These are phyloP conservation scores for Colletotrichum aenigma DNA, from an alignment of 2,329 filamentous ascomycete genomes.

Conservation along the genomic window DNA sequence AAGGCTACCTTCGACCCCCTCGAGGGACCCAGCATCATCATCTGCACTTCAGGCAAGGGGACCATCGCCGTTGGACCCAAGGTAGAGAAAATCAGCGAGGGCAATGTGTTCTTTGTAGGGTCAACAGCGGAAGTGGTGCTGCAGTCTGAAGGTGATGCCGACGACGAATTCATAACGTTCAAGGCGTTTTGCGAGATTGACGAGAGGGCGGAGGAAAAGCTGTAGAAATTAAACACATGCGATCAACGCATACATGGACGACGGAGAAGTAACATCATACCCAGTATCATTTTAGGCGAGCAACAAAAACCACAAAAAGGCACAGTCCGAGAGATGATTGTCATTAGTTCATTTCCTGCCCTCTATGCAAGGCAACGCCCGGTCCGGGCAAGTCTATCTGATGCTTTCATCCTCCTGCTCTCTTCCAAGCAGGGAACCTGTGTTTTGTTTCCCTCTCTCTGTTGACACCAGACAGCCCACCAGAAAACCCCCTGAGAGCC, in stretches of 20 bases:
- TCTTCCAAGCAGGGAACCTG: neutral
- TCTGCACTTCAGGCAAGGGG: constrained; percentile 84
- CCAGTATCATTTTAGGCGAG: neutral
- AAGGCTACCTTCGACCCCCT: constrained; percentile 90
- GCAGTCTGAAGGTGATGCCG: constrained; percentile 65
- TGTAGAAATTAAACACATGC: constrained; percentile 19
- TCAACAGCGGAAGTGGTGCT: constrained; percentile 84
- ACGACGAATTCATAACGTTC: constrained; percentile 83
- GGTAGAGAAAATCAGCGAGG: constrained; percentile 73
- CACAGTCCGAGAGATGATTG: neutral
- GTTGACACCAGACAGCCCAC: neutral
- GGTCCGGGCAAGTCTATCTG: neutral
- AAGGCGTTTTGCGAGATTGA: constrained; percentile 92
- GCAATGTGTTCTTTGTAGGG: constrained; percentile 84
- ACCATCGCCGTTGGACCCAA: constrained; percentile 86
- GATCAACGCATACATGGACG: neutral
- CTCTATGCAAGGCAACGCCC: neutral
- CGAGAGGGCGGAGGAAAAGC: constrained; percentile 37
- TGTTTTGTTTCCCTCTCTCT: neutral
- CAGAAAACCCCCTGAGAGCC: neutral
- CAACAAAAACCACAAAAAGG: neutral
- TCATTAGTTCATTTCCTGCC: neutral
- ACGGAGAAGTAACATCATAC: constrained; percentile 4
- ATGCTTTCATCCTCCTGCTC: neutral
- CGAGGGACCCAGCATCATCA: constrained; percentile 88